Evolutionary conservation across 106 monocot species (phyloP).

Genomic region (Apostasia ramifera): DNA sequence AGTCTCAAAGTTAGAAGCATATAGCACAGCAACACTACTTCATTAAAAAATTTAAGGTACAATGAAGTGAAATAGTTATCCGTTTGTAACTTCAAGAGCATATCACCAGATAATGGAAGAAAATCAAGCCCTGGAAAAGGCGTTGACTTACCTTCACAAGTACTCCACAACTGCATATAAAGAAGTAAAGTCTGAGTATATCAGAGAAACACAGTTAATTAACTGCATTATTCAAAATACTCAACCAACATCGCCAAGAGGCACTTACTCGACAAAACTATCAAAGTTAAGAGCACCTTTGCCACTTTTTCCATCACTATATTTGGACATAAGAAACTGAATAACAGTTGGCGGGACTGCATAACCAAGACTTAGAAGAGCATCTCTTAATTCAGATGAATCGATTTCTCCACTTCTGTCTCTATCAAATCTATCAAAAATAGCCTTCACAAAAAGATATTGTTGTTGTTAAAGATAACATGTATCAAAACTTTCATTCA

Average conservation of each 20-base stretch:
- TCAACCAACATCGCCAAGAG: too few relatives aligned
- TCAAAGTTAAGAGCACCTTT: slow-evolving; percentile 50
- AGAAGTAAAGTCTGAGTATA: not conserved
- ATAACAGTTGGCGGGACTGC: slow-evolving; percentile 61
- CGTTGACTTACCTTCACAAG: not conserved
- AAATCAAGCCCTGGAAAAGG: too few relatives aligned
- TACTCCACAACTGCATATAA: not conserved
- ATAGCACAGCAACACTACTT: too few relatives aligned
- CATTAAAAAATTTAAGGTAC: too few relatives aligned
- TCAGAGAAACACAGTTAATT: not conserved
- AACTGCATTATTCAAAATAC: too few relatives aligned
- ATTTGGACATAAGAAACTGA: slow-evolving; percentile 58
- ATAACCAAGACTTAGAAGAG: slow-evolving; percentile 67
- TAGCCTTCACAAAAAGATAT: slow-evolving; percentile 28
- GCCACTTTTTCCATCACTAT: slow-evolving; percentile 17
- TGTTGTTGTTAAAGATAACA: too few relatives aligned
- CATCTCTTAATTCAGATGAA: slow-evolving; percentile 57
- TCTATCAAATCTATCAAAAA: slow-evolving; percentile 68
- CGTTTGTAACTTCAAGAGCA: too few relatives aligned
- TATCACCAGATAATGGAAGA: too few relatives aligned
- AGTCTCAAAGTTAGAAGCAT: too few relatives aligned
- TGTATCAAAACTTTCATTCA: too few relatives aligned
- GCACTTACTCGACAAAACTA: slow-evolving; percentile 70
- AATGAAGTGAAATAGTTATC: too few relatives aligned
- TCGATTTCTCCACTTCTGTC: slow-evolving; percentile 82